Percentiles rank a stretch among this genome's conserved stretches.
Evolutionary conservation across 495 filamentous ascomycete species (phyloP).

Genomic region (Neurospora sp.): DNA sequence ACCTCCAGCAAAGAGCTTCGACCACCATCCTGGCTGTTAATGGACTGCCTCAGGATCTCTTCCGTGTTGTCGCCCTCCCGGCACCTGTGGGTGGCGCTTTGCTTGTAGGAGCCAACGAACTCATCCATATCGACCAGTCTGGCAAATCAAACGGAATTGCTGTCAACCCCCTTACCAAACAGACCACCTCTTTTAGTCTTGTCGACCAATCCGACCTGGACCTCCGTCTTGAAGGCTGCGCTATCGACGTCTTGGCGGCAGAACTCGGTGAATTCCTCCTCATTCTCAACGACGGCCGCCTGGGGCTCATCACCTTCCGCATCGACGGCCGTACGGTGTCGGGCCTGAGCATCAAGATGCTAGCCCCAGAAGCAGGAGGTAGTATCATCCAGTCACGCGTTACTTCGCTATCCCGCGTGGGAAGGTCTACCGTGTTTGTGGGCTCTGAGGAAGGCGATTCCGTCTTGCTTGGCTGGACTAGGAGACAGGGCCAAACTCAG

Average conservation of each 20-base stretch:
- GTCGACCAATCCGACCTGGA: constrained; percentile 74
- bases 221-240: constrained; percentile 73
- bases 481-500: constrained; percentile 40
- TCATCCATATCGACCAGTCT: constrained; percentile 93
- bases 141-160: constrained; percentile 88
- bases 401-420: constrained; percentile 59
- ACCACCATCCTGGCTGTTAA: constrained; percentile 82
- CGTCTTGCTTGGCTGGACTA: constrained; percentile 66
- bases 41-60: constrained; percentile 81
- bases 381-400: constrained; percentile 49
- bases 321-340: constrained; percentile 91
- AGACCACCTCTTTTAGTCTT: constrained; percentile 67
- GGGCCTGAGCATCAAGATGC: constrained; percentile 57
- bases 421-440: constrained; percentile 65
- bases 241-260: constrained; percentile 61
- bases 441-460: constrained; percentile 83
- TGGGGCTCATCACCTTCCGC: constrained; percentile 69
- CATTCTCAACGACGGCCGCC: constrained; percentile 64
- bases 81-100: constrained; percentile 80
- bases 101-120: constrained; percentile 75
- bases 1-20: constrained; percentile 86
- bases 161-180: constrained; percentile 81
- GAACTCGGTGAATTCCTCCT: constrained; percentile 75
- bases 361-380: constrained; percentile 51
- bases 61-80: constrained; percentile 71